phyloP scores from a whole-genome alignment of 306 rosid species.

The Dalbergia cochinchinensis region DNA sequence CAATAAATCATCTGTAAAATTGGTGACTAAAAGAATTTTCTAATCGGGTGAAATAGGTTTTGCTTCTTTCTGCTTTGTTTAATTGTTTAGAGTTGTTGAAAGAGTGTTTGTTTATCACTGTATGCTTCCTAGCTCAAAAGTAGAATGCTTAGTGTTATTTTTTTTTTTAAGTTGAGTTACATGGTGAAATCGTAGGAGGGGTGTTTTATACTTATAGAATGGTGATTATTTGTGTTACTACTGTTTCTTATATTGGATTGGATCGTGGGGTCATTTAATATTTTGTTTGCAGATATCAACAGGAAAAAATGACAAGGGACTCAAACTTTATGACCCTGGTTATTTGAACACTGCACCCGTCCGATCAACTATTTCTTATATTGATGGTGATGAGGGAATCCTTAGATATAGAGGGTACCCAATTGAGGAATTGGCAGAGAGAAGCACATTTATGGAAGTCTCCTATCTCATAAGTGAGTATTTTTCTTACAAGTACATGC shows the following conservation, averaged over 20 bases:
- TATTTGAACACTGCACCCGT: conserved; percentile 93
- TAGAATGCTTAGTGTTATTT: not conserved
- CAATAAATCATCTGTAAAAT: not conserved
- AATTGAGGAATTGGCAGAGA: conserved; percentile 88
- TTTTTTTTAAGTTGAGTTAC: not conserved
- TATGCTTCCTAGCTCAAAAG: not conserved
- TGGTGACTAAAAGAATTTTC: not conserved
- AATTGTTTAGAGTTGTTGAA: conserved; percentile 9
- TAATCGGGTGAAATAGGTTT: conserved; percentile 16
- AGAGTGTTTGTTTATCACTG: not conserved
- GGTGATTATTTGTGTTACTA: not conserved
- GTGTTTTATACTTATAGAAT: not conserved
- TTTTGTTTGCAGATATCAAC: conserved; percentile 63
- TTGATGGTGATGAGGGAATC: conserved; percentile 91
- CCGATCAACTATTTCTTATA: conserved; percentile 77
- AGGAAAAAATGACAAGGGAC: conserved; percentile 81
- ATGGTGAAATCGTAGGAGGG: conserved; percentile 28
- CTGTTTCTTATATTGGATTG: not conserved
- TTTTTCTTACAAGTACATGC: not conserved
- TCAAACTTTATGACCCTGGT: conserved; percentile 93
- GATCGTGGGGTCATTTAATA: not conserved
- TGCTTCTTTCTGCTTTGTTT: conserved; percentile 3
- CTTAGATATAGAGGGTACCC: conserved; percentile 92
- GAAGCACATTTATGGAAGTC: conserved; percentile 83
- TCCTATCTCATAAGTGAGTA: conserved; percentile 84